phyloP scores from a whole-genome alignment of 2,329 filamentous ascomycete species.

The Diaporthe sp. region DNA sequence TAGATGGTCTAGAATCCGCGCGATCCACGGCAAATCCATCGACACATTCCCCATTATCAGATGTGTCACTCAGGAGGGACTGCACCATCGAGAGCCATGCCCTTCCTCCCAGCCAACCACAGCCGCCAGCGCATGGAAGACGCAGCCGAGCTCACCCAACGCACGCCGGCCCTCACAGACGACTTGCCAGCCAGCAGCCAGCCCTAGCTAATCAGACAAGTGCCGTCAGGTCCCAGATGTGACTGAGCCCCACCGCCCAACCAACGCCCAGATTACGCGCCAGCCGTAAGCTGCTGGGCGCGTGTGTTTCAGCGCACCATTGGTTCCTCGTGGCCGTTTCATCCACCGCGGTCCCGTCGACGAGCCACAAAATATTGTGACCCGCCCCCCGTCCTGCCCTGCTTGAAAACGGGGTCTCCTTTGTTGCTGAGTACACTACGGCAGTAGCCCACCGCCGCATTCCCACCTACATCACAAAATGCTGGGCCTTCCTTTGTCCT shows the following conservation, averaged over 20 bases:
- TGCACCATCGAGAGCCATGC: constrained; percentile 13
- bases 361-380: neutral
- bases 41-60: neutral
- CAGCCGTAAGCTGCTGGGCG: constrained; percentile 43
- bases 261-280: constrained; percentile 47
- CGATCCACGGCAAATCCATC: constrained; percentile 12
- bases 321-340: constrained; percentile 41
- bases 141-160: neutral
- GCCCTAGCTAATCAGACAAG: constrained; percentile 11
- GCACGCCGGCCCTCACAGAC: neutral
- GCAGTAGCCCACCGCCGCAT: neutral
- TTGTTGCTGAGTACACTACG: neutral
- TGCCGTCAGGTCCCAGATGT: constrained; percentile 25
- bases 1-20: constrained; percentile 18
- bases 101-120: constrained; percentile 20
- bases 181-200: neutral
- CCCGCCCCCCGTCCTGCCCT: neutral
- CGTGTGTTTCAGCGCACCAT: constrained; percentile 42
- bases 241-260: constrained; percentile 36
- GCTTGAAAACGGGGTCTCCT: neutral
- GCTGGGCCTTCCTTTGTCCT: neutral
- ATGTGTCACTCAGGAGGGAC: neutral
- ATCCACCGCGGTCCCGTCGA: constrained; percentile 30
- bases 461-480: neutral
- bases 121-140: constrained; percentile 21